phyloP scores from a whole-genome alignment of 139 green algal genomes.

The Marvania coccoides region DNA sequence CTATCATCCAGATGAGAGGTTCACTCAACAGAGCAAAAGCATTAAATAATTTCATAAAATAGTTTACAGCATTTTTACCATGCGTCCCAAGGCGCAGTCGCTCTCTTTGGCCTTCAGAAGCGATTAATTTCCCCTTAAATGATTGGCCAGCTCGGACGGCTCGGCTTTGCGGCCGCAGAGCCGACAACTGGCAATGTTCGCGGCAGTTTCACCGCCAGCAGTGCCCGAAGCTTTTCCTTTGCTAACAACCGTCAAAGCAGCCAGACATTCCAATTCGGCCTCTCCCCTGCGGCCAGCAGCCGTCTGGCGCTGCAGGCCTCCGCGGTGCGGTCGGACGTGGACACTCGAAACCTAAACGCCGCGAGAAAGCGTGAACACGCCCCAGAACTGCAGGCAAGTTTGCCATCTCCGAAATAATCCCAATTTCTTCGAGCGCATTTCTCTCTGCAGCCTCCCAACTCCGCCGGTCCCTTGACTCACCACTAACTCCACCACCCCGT shows the following conservation, averaged over 20 bases:
- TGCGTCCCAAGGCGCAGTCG: too few relatives aligned
- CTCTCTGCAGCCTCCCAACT: not conserved
- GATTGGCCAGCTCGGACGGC: too few relatives aligned
- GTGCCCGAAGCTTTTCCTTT: not conserved
- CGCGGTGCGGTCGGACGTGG: not conserved
- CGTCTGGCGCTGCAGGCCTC: not conserved
- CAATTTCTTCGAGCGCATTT: not conserved
- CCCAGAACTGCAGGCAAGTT: not conserved
- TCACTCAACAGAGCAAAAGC: too few relatives aligned
- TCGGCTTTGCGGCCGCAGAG: too few relatives aligned
- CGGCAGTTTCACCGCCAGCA: too few relatives aligned
- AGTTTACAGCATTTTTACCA: too few relatives aligned
- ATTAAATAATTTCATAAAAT: too few relatives aligned
- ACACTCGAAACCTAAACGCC: not conserved
- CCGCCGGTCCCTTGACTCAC: not conserved
- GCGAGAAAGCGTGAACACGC: not conserved
- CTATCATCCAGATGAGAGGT: too few relatives aligned
- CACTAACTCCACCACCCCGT: not conserved
- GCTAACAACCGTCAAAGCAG: not conserved
- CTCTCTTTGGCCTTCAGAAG: too few relatives aligned
- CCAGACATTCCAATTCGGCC: too few relatives aligned
- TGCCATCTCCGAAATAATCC: not conserved
- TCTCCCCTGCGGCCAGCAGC: not conserved
- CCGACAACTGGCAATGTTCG: too few relatives aligned
- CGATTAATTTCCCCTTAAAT: too few relatives aligned